These are phyloP conservation scores for Xylaria sp. DNA, from an alignment of 2,329 filamentous ascomycete species.

Conservation along the genomic window DNA sequence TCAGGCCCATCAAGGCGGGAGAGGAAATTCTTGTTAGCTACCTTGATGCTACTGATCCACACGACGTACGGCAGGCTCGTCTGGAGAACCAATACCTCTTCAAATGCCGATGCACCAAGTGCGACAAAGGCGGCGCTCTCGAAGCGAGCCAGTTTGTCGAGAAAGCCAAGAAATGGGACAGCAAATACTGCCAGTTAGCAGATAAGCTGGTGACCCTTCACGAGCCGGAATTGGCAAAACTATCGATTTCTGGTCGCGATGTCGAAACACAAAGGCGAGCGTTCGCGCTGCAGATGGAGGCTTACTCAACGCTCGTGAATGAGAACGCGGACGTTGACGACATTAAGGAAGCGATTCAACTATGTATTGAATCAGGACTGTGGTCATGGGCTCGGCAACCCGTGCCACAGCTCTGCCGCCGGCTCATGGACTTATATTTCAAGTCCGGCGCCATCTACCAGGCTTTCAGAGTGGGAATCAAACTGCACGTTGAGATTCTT, in stretches of 20 bases:
- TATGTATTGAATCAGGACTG: constrained; percentile 27
- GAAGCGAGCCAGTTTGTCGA: constrained; percentile 38
- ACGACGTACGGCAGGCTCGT: constrained; percentile 39
- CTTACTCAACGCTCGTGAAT: constrained; percentile 20
- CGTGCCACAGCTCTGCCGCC: constrained; percentile 24
- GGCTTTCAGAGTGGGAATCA: constrained; percentile 25
- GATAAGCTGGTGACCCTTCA: constrained; percentile 20
- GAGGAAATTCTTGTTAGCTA: constrained; percentile 48
- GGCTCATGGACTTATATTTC: constrained; percentile 24
- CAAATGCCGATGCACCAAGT: constrained; percentile 43
- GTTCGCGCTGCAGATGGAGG: constrained; percentile 26
- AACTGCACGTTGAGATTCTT: constrained; percentile 26
- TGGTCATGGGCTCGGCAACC: constrained; percentile 28
- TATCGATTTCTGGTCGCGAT: constrained; percentile 10
- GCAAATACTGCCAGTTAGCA: constrained; percentile 18
- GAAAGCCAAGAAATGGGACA: constrained; percentile 19
- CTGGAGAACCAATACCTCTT: constrained; percentile 44
- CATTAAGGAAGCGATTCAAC: constrained; percentile 20
- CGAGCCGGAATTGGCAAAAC: constrained; percentile 13
- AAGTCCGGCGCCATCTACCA: constrained; percentile 21
- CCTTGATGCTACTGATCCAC: constrained; percentile 42
- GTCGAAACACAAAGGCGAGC: constrained; percentile 19
- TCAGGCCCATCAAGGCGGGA: constrained; percentile 41
- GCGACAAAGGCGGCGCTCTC: constrained; percentile 35
- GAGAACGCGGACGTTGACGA: constrained; percentile 16